Percentiles rank a stretch among this genome's conserved stretches.
phyloP scores from a whole-genome alignment of 371 early-diverging fungal genomes.

The Lichtheimia hyalospora region DNA sequence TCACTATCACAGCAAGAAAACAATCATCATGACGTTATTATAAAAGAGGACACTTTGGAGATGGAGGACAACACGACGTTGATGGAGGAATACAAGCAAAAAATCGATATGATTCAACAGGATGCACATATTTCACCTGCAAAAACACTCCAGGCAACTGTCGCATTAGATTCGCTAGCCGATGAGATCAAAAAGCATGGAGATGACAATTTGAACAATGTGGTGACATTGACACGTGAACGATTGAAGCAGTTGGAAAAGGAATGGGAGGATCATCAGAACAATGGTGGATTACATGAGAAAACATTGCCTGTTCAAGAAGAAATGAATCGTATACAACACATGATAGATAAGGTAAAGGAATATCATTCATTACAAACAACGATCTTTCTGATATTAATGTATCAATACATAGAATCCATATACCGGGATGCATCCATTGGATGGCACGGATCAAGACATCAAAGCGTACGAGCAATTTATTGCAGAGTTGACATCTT shows the following conservation, averaged over 20 bases:
- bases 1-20: too few species aligned
- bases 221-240: neutral
- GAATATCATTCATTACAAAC: neutral
- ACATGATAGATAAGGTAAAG: slow-evolving; percentile 7
- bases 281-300: slow-evolving; percentile 2
- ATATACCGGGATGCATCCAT: slow-evolving; percentile 26
- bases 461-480: slow-evolving; percentile 21
- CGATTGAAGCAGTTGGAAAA: neutral
- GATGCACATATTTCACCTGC: too few species aligned
- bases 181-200: neutral
- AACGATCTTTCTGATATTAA: neutral
- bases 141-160: too few species aligned
- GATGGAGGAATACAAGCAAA: neutral
- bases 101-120: neutral
- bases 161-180: neutral
- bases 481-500: neutral
- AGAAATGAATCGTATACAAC: neutral
- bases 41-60: too few species aligned
- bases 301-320: neutral
- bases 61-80: neutral
- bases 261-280: slow-evolving; percentile 7
- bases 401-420: too few species aligned
- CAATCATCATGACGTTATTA: too few species aligned
- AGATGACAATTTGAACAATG: too few species aligned
- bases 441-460: slow-evolving; percentile 32